Conservation (phyloP, 1,284 basidiomycete species). For the Inonotus obliquus region DNA sequence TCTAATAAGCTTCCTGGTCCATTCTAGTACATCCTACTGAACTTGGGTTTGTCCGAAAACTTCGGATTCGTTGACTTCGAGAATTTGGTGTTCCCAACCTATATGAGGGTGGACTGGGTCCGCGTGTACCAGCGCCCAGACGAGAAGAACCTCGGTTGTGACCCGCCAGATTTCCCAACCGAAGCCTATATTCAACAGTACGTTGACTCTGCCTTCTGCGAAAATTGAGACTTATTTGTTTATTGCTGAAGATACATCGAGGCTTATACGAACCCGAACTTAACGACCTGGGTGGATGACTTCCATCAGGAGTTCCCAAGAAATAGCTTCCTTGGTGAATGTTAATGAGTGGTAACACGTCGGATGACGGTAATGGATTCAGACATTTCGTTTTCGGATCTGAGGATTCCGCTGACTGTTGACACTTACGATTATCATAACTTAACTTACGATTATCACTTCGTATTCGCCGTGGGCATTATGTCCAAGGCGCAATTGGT, state of each 20-base stretch:
- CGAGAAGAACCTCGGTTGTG: slow-evolving; percentile 75
- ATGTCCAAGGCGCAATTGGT: neutral
- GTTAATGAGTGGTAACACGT: slow-evolving; percentile 29
- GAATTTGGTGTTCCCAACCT: slow-evolving; percentile 62
- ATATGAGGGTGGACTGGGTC: slow-evolving; percentile 79
- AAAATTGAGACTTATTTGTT: neutral
- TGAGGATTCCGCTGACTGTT: neutral
- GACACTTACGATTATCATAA: neutral
- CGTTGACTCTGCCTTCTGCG: slow-evolving; percentile 23
- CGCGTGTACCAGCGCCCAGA: slow-evolving; percentile 75
- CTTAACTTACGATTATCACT: neutral
- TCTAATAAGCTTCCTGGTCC: neutral
- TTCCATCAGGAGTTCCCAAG: slow-evolving; percentile 57
- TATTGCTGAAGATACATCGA: slow-evolving; percentile 29
- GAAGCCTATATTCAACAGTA: slow-evolving; percentile 67
- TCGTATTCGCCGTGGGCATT: neutral
- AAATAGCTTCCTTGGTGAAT: slow-evolving; percentile 49
- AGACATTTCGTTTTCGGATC: neutral
- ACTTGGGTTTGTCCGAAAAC: slow-evolving; percentile 78
- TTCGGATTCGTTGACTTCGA: slow-evolving; percentile 69
- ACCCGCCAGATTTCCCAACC: slow-evolving; percentile 77
- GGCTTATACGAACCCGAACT: slow-evolving; percentile 36
- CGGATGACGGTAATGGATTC: neutral
- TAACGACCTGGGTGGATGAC: slow-evolving; percentile 41
- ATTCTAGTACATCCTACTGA: slow-evolving; percentile 67